Base-by-base conservation (phyloP, 345 rosid species). In the Camelina neglecta region DNA sequence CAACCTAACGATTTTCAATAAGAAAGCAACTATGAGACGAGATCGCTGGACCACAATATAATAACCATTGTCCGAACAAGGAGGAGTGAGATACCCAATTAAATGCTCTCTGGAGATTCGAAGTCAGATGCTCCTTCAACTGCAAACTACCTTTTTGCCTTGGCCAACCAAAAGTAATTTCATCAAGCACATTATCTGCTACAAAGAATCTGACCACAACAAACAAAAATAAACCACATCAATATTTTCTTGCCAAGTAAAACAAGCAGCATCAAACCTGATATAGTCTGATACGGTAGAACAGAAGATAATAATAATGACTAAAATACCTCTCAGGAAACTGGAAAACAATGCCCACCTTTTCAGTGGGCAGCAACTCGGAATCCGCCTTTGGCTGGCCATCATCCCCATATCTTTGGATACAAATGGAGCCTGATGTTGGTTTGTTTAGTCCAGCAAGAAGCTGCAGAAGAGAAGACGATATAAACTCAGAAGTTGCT, bases 81-180 rank as follows among this genome's bases (percentile, higher is more conserved):
- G 79, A 77, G 66, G 24, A 69, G 71, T 58, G 45, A 13, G n/a
- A 21, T 33, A 94, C 98, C 97, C 93, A 92, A 65, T 83, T 86
- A 67, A 94, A 77, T 70, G 97, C 98, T 83, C 87, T 86, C 80
- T 94, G 95, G 69, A 94, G 90, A 79, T 86, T 89, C 38, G 85
- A 73, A 69, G 88, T 84, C 81, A 94, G 81, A 21, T 78, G 80
- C 84, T 92, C 90, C 79, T 84, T 90, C 44, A 85, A 72, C 63
- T 88, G 88, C 71, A 77, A 69, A 79, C 82, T 82, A 60, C 85
- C 84, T 79, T 83, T 92, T 85, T 84, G 85, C 83, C 96, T 86
- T 67, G 98, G 96, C 96, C 96, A 92, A 54, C 98, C 97, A 85
- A 94, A 90, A 47, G 86, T 87, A 75, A 92, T 83, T 67, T 94